These are phyloP conservation scores for Polyplosphaeria fusca DNA, from an alignment of 495 filamentous ascomycete species.

Conservation along the genomic window DNA sequence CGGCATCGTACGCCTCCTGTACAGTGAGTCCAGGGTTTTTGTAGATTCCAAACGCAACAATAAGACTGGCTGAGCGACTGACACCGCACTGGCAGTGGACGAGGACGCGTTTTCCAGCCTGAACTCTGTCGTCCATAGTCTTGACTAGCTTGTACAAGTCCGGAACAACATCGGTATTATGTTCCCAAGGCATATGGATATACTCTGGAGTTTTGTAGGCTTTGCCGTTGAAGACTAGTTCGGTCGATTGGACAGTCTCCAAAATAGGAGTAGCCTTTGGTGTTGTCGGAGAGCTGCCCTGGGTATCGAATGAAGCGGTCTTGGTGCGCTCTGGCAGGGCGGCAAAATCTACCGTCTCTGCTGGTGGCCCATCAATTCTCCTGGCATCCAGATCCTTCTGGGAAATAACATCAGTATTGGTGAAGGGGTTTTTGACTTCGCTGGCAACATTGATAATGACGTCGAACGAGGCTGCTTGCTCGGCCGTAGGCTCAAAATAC, in stretches of 20 bases:
- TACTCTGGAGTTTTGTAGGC: conserved; percentile 68
- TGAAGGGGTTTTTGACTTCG: conserved; percentile 88
- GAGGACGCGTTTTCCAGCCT: conserved; percentile 79
- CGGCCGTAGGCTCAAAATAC: conserved; percentile 82
- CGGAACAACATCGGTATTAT: conserved; percentile 91
- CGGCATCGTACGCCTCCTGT: conserved; percentile 87
- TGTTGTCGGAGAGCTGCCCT: conserved; percentile 38
- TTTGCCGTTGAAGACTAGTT: conserved; percentile 41
- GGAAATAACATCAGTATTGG: conserved; percentile 15
- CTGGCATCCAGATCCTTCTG: conserved; percentile 39
- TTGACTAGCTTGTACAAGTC: conserved; percentile 84
- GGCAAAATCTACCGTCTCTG: conserved; percentile 30
- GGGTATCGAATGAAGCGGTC: conserved; percentile 14
- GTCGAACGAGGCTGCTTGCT: conserved; percentile 83
- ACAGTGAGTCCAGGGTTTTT: conserved; percentile 83
- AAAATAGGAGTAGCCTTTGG: conserved; percentile 40
- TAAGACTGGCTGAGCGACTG: conserved; percentile 91
- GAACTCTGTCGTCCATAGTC: conserved; percentile 73
- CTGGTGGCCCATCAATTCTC: conserved; percentile 35
- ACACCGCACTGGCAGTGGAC: conserved; percentile 96
- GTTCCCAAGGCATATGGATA: conserved; percentile 94
- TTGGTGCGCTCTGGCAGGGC: conserved; percentile 15
- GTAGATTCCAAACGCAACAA: conserved; percentile 94
- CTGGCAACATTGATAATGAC: conserved; percentile 93
- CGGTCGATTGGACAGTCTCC: conserved; percentile 6